Percentiles rank a stretch among this genome's conserved stretches.
These are phyloP conservation scores for Blepharisma stoltei DNA, from an alignment of 73 alveolate genomes.

Conservation along the genomic window DNA sequence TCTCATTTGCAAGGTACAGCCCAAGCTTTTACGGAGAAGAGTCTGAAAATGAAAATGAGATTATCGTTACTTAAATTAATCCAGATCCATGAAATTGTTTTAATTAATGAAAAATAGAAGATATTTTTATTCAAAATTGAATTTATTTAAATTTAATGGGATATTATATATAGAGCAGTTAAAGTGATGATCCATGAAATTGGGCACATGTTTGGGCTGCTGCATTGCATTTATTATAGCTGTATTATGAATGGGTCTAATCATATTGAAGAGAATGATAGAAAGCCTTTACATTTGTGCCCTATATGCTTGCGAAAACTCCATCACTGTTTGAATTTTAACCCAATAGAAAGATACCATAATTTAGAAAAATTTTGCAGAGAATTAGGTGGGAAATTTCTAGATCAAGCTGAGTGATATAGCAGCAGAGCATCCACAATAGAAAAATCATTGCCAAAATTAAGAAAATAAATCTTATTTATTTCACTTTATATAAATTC, in stretches of 20 bases:
- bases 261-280: constrained; percentile 53
- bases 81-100: too few relatives aligned
- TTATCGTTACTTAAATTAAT: too few relatives aligned
- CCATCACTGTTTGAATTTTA: constrained; percentile 50
- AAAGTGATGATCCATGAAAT: constrained; percentile 87
- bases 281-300: constrained; percentile 57
- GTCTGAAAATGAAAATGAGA: constrained; percentile 12
- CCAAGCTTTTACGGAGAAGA: constrained; percentile 40
- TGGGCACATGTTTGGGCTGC: constrained; percentile 87
- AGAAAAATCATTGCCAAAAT: neutral
- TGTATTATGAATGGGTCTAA: constrained; percentile 88
- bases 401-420: constrained; percentile 1
- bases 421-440: neutral
- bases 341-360: constrained; percentile 37
- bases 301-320: constrained; percentile 85
- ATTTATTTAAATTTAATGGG: constrained; percentile 41
- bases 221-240: constrained; percentile 76
- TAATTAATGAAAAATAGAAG: neutral
- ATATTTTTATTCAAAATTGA: constrained; percentile 30
- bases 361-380: neutral
- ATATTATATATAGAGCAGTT: constrained; percentile 61
- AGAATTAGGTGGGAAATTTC: constrained; percentile 8
- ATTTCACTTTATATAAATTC: too few relatives aligned
- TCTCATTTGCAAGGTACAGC: constrained; percentile 64
- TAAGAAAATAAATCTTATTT: too few relatives aligned